phyloP scores from a whole-genome alignment of 129 eudicot species.

The Erigeron canadensis region DNA sequence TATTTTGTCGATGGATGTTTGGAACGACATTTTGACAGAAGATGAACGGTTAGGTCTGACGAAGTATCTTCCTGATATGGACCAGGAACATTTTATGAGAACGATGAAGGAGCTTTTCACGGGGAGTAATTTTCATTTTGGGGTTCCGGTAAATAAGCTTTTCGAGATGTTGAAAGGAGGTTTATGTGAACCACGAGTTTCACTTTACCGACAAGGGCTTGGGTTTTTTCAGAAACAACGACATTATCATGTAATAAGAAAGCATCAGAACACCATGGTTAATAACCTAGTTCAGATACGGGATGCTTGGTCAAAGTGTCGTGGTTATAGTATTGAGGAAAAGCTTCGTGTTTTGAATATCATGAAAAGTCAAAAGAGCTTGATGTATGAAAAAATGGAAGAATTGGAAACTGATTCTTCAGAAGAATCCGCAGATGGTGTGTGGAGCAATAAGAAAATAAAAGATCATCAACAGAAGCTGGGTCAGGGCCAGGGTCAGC shows the following conservation, averaged over 20 bases:
- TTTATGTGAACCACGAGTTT: slow-evolving; percentile 90
- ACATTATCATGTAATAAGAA: slow-evolving; percentile 68
- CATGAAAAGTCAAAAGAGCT: slow-evolving; percentile 78
- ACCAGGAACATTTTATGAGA: slow-evolving; percentile 74
- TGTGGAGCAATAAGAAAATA: slow-evolving; percentile 57
- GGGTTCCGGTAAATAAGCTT: slow-evolving; percentile 64
- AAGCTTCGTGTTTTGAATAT: slow-evolving; percentile 86
- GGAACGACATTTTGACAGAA: slow-evolving; percentile 89
- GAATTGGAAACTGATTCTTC: slow-evolving; percentile 70
- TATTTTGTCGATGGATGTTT: slow-evolving; percentile 83
- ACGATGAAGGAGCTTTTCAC: slow-evolving; percentile 87
- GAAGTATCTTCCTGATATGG: slow-evolving; percentile 91
- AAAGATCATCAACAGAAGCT: slow-evolving; percentile 58
- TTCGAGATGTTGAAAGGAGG: slow-evolving; percentile 92
- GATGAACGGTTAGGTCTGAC: slow-evolving; percentile 78
- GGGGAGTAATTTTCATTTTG: slow-evolving; percentile 80
- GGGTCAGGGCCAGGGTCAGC: neutral
- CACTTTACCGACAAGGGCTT: slow-evolving; percentile 79
- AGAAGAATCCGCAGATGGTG: slow-evolving; percentile 65
- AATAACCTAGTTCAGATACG: slow-evolving; percentile 62
- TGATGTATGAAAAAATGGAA: slow-evolving; percentile 80
- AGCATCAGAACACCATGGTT: slow-evolving; percentile 79
- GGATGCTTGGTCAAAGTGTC: slow-evolving; percentile 86
- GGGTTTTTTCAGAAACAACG: slow-evolving; percentile 63
- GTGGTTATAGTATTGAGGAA: slow-evolving; percentile 94